These are phyloP conservation scores for Fusarium albidum DNA, from an alignment of 2,329 filamentous ascomycete genomes.

Conservation along the genomic window DNA sequence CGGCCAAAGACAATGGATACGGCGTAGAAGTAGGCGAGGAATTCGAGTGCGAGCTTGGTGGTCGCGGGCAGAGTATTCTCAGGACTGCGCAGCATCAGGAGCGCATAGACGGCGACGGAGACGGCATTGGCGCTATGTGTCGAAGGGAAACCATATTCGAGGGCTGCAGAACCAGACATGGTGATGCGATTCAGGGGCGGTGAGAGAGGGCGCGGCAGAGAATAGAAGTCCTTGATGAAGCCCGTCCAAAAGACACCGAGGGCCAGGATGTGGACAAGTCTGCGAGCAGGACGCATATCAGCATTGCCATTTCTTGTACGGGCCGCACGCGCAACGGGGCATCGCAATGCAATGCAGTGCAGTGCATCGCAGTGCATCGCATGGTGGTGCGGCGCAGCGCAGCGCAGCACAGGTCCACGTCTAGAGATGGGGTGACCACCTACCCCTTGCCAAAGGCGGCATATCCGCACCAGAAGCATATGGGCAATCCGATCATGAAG, in stretches of 20 bases:
- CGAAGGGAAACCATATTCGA: conserved; percentile 97
- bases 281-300: conserved; percentile 42
- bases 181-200: conserved; percentile 94
- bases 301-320: conserved; percentile 7
- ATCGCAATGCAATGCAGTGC: neutral
- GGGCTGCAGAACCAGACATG: conserved; percentile 93
- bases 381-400: conserved; percentile 16
- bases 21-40: conserved; percentile 82
- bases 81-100: conserved; percentile 73
- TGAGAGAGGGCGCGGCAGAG: conserved; percentile 88
- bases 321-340: neutral
- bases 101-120: conserved; percentile 86
- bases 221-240: conserved; percentile 93
- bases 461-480: conserved; percentile 96
- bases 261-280: conserved; percentile 78
- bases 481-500: conserved; percentile 95
- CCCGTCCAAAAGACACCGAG: conserved; percentile 87
- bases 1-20: conserved; percentile 89
- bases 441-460: conserved; percentile 87
- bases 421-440: conserved; percentile 52
- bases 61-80: conserved; percentile 68
- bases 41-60: conserved; percentile 70
- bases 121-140: conserved; percentile 98
- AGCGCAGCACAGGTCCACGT: conserved; percentile 11
- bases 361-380: neutral